A percentile compares a stretch with the other conserved stretches of the same genome.
These are phyloP conservation scores for Croton laevigatus DNA, from an alignment of 441 rosid genomes.

Conservation along the genomic window DNA sequence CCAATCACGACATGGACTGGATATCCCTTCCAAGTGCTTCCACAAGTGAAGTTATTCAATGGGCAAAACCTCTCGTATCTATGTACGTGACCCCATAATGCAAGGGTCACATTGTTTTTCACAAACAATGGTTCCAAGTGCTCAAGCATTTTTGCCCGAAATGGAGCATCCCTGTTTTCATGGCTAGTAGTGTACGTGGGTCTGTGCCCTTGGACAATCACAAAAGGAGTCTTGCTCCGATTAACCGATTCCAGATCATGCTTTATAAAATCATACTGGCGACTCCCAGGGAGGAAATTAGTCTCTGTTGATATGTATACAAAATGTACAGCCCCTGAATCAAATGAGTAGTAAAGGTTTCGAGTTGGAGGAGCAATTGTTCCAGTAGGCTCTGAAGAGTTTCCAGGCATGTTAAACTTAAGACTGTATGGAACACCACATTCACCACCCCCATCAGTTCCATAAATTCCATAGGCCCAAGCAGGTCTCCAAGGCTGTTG, in stretches of 20 bases:
- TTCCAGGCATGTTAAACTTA: conserved; percentile 88
- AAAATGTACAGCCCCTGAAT: conserved; percentile 69
- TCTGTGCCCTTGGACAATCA: conserved; percentile 83
- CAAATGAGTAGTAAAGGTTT: conserved; percentile 82
- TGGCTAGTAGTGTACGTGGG: conserved; percentile 91
- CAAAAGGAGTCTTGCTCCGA: conserved; percentile 70
- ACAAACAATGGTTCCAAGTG: conserved; percentile 83
- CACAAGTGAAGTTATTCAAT: conserved; percentile 69
- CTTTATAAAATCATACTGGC: conserved; percentile 65
- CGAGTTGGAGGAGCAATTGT: conserved; percentile 59
- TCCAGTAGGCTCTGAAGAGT: conserved; percentile 70
- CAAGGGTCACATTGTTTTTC: conserved; percentile 70
- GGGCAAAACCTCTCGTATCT: conserved; percentile 91
- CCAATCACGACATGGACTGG: conserved; percentile 92
- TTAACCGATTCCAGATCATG: conserved; percentile 73
- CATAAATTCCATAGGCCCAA: conserved; percentile 54
- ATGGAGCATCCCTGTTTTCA: conserved; percentile 48
- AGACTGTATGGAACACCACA: conserved; percentile 92
- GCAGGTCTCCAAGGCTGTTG: conserved; percentile 89
- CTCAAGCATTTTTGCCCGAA: conserved; percentile 59
- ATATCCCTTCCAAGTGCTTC: conserved; percentile 49
- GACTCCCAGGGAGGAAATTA: conserved; percentile 72
- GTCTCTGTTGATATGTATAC: conserved; percentile 86
- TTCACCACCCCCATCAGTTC: conserved; percentile 89
- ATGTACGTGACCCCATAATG: conserved; percentile 93